These are phyloP conservation scores for Pelargonium myrrhifolium DNA, from an alignment of 441 rosid species.

Conservation along the genomic window DNA sequence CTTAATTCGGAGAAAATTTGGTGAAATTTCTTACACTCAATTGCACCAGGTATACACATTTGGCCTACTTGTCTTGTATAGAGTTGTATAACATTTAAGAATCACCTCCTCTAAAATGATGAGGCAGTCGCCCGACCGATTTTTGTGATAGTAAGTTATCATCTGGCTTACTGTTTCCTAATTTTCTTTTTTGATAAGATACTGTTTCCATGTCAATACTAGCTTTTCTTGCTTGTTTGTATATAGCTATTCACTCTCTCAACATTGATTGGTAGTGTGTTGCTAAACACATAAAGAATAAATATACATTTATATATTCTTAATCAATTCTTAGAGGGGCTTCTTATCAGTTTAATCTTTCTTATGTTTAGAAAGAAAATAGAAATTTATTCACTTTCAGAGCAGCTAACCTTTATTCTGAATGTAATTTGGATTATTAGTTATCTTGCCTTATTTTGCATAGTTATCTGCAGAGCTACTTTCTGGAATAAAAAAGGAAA, in stretches of 20 bases:
- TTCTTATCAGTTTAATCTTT: background rate
- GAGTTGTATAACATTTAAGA: background rate
- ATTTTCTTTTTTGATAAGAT: too few relatives aligned
- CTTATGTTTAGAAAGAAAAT: background rate
- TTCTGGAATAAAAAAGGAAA: slow-evolving; percentile 63
- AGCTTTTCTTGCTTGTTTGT: slow-evolving; percentile 1
- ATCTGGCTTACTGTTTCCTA: background rate
- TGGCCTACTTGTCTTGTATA: background rate
- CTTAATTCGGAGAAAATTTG: background rate
- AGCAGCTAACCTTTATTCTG: slow-evolving; percentile 3
- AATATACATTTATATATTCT: background rate
- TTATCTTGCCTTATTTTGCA: slow-evolving; percentile 18
- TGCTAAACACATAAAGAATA: background rate
- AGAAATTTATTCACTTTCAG: background rate
- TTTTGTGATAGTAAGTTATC: background rate
- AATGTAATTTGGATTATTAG: slow-evolving; percentile 3
- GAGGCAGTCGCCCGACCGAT: background rate
- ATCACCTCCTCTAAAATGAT: background rate
- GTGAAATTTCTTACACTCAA: background rate
- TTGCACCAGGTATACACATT: background rate
- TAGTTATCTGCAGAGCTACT: slow-evolving; percentile 58
- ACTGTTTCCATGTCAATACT: background rate
- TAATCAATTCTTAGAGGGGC: background rate
- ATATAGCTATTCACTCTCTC: background rate
- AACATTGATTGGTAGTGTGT: slow-evolving; percentile 1